Evolutionary conservation across 306 rosid genomes (phyloP).

Genomic region (Dryas octopetala): DNA sequence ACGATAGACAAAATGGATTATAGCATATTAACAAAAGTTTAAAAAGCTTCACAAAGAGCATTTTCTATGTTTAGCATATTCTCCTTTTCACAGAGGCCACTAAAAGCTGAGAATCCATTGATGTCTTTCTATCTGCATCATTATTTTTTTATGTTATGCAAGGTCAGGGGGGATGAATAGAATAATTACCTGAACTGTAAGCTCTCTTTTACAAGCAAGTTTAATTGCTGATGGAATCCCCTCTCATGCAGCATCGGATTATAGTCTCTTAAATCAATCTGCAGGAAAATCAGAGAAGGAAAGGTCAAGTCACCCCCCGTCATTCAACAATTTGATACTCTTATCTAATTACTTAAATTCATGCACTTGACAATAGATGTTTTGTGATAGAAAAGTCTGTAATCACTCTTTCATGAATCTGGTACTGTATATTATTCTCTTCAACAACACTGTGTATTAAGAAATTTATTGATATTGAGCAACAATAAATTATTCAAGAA

Average conservation of each 20-base stretch:
- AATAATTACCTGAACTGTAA: constrained; percentile 51
- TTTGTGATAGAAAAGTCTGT: neutral
- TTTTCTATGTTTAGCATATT: neutral
- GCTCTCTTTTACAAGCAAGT: constrained; percentile 65
- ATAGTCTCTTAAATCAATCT: constrained; percentile 60
- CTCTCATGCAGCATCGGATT: constrained; percentile 74
- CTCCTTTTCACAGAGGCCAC: no score
- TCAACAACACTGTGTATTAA: neutral
- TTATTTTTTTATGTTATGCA: neutral
- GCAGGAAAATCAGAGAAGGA: constrained; percentile 25
- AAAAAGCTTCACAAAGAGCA: neutral
- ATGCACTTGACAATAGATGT: neutral
- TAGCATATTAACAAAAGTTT: neutral
- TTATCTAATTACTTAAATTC: neutral
- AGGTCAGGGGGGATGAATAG: constrained; percentile 21
- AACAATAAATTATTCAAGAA: neutral
- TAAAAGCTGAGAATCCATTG: no score
- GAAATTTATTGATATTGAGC: neutral
- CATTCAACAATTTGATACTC: neutral
- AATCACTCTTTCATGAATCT: neutral
- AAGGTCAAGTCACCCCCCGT: neutral
- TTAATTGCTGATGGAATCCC: constrained; percentile 74
- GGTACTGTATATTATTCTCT: neutral
- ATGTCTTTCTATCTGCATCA: neutral
- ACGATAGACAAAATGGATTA: neutral